These are phyloP conservation scores for Flaveria linearis DNA, from an alignment of 129 eudicot genomes.

Conservation along the genomic window DNA sequence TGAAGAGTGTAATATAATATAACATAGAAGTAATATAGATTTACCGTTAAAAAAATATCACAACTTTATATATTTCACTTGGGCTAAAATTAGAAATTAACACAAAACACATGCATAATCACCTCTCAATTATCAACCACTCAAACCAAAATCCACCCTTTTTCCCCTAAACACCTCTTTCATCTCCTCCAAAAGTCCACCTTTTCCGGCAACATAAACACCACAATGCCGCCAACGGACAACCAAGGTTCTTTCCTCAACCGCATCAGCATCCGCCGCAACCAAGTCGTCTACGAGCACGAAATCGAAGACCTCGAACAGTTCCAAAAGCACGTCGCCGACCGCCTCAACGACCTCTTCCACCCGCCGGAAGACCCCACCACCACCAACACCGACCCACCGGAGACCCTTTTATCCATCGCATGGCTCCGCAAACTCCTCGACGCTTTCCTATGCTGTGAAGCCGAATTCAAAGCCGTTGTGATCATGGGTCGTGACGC, in stretches of 20 bases:
- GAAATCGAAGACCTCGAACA: slow-evolving; percentile 77
- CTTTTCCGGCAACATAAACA: slow-evolving; percentile 7
- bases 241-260: slow-evolving; percentile 75
- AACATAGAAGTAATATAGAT: too few relatives aligned
- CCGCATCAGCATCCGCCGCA: slow-evolving; percentile 91
- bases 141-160: background rate
- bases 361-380: slow-evolving; percentile 33
- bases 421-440: slow-evolving; percentile 71
- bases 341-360: slow-evolving; percentile 67
- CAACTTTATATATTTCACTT: background rate
- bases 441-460: slow-evolving; percentile 69
- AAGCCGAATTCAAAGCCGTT: slow-evolving; percentile 77
- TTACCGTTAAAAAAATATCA: too few relatives aligned
- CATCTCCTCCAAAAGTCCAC: background rate
- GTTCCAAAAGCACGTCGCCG: slow-evolving; percentile 66
- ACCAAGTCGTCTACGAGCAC: slow-evolving; percentile 65
- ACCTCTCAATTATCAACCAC: slow-evolving; percentile 18
- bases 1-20: too few relatives aligned
- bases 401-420: slow-evolving; percentile 53
- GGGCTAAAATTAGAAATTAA: background rate
- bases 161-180: slow-evolving; percentile 6
- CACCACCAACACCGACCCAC: background rate
- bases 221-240: slow-evolving; percentile 61
- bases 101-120: slow-evolving; percentile 1
- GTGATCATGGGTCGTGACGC: slow-evolving; percentile 73